Base-by-base conservation (phyloP, 2,329 filamentous ascomycete genomes). In the Dactylonectria estremocensis region DNA sequence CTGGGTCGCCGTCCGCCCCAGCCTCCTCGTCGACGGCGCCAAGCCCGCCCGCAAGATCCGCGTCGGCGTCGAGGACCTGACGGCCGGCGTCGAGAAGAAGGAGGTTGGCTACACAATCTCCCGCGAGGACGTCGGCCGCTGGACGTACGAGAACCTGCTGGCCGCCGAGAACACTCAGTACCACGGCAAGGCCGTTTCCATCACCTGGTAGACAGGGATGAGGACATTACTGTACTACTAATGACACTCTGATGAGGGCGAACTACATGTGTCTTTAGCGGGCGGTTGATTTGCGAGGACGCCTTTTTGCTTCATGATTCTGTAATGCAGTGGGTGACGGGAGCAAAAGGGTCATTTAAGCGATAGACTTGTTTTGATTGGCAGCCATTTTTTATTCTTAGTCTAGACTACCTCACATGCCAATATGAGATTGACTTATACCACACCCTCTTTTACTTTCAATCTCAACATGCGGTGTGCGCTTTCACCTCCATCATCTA, bases 41-140 rank as follows among this genome's bases (percentile, higher is more conserved):
- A 68, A 66, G 61, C 65, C 76, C 20, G 69, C 75, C 1, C 52
- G 66, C 54, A 48, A 61, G 35, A 68, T 81, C 56, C 72, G 77
- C 18, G 76, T 78, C 2, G 77, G 76, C 24, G 62, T 81, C 18
- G 80, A 82, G 74, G 79, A 81, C 46, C 75, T 73, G 10, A 37
- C 59, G n/a, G 74, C 62, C 49, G 80, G 79, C 46, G 61, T 78
- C 20, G 77, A 82, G 68, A 73, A 73, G n/a, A 74, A 76, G 63
- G 81, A 79, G 57, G 70, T 83, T 10, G 83, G 83, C 7, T 85
- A 84, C 65, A 77, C 73, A 31, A 81, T 85, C 61, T 79, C 77
- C 18, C 73, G 82, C 46, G 79, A 80, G 66, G 83, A 84, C 64
- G 82, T 83, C 5, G 83, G 83, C 2, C 71, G 75, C 45, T 85